These are phyloP conservation scores for Fusarium albosuccineum DNA, from an alignment of 2,329 filamentous ascomycete genomes.

Conservation along the genomic window DNA sequence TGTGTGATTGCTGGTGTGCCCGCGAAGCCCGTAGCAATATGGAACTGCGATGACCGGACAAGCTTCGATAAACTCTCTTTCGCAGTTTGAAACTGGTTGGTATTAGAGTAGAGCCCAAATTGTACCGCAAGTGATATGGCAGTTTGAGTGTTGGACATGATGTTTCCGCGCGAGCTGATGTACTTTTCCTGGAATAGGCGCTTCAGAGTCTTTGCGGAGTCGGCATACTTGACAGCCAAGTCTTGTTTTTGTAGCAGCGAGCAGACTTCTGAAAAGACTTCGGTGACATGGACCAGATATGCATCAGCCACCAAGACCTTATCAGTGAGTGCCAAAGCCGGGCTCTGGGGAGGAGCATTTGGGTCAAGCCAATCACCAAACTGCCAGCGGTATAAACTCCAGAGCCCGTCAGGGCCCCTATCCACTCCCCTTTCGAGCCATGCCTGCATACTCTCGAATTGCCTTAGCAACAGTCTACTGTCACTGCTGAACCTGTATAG, in stretches of 20 bases:
- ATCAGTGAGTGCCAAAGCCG: conserved; percentile 5
- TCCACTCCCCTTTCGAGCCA: conserved; percentile 52
- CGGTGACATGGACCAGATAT: conserved; percentile 4
- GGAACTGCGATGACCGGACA: background rate
- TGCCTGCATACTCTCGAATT: conserved; percentile 53
- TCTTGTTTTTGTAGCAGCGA: background rate
- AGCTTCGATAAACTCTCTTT: background rate
- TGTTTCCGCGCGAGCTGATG: background rate
- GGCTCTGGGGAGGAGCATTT: conserved; percentile 5
- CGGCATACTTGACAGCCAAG: background rate
- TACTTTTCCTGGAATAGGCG: conserved; percentile 2
- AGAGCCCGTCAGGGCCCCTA: conserved; percentile 52
- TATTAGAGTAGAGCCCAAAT: background rate
- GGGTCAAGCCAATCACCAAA: conserved; percentile 36
- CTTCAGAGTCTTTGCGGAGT: background rate
- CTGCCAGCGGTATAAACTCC: conserved; percentile 43
- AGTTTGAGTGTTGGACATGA: background rate
- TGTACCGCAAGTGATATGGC: background rate
- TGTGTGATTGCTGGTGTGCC: background rate
- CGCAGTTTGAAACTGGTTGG: background rate
- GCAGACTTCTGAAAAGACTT: background rate
- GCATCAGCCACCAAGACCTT: conserved; percentile 6
- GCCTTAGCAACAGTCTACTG: conserved; percentile 48
- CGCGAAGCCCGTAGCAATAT: background rate
- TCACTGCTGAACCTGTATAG: conserved; percentile 55